phyloP scores from a whole-genome alignment of 306 rosid genomes.

The Delonix regia region DNA sequence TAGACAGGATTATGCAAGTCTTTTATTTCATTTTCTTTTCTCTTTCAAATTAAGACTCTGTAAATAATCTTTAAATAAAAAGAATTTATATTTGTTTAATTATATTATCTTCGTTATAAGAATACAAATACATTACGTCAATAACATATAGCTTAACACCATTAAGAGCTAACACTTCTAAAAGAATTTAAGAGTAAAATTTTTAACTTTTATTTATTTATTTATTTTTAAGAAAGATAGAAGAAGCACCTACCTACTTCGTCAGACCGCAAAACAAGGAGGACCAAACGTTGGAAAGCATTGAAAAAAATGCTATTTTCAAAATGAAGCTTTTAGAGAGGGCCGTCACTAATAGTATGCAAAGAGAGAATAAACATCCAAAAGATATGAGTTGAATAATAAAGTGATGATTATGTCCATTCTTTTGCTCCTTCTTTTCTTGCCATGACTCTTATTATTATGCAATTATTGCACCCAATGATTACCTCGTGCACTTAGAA shows the following conservation, averaged over 20 bases:
- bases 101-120: too few relatives aligned
- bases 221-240: not conserved
- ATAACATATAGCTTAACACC: too few relatives aligned
- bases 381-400: not conserved
- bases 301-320: conserved; percentile 23
- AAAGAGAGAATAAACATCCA: conserved; percentile 28
- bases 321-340: conserved; percentile 15
- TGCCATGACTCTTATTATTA: not conserved
- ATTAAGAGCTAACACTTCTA: too few relatives aligned
- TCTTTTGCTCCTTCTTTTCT: not conserved
- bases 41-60: too few relatives aligned
- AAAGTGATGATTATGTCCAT: not conserved
- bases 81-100: too few relatives aligned
- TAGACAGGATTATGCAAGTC: too few relatives aligned
- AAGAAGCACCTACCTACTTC: conserved; percentile 28
- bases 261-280: conserved; percentile 48
- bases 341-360: conserved; percentile 29
- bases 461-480: not conserved
- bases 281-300: conserved; percentile 36
- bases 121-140: too few relatives aligned
- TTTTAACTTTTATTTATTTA: too few relatives aligned
- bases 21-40: too few relatives aligned
- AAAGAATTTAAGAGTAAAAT: too few relatives aligned
- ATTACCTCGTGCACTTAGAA: not conserved
- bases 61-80: too few relatives aligned